Evolutionary conservation across 2,329 filamentous ascomycete species (phyloP).

Genomic region (Trichoderma koningiopsis): DNA sequence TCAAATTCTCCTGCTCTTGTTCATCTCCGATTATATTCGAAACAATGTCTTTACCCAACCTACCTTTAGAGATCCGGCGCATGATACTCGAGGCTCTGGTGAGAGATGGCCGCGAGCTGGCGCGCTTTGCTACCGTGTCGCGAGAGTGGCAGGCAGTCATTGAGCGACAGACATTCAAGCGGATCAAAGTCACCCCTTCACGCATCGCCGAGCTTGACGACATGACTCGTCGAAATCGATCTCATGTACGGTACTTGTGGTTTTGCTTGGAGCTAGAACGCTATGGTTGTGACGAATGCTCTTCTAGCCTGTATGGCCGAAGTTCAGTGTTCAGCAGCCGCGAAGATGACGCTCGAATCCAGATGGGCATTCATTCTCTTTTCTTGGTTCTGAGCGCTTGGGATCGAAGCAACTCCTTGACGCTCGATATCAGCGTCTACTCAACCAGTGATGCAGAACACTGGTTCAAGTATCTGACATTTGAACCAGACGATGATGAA

Average conservation of each 20-base stretch:
- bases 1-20: background rate
- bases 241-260: slow-evolving; percentile 33
- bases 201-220: slow-evolving; percentile 34
- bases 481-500: slow-evolving; percentile 23
- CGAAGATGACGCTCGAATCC: slow-evolving; percentile 26
- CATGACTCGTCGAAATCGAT: slow-evolving; percentile 36
- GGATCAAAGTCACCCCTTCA: slow-evolving; percentile 36
- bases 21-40: background rate
- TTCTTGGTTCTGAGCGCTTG: slow-evolving; percentile 33
- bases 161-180: slow-evolving; percentile 36
- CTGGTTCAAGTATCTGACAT: slow-evolving; percentile 35
- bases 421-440: slow-evolving; percentile 40
- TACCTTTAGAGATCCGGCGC: background rate
- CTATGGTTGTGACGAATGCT: slow-evolving; percentile 30
- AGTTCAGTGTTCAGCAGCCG: background rate
- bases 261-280: slow-evolving; percentile 30
- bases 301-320: too few species aligned
- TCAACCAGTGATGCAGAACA: slow-evolving; percentile 39
- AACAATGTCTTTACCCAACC: background rate
- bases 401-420: slow-evolving; percentile 33
- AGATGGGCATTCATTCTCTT: slow-evolving; percentile 27
- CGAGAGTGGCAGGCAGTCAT: slow-evolving; percentile 37
- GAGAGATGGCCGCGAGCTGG: slow-evolving; percentile 31
- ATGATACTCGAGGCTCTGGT: slow-evolving; percentile 32
- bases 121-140: slow-evolving; percentile 36